Base-by-base conservation (phyloP, 148 eudicot genomes). In the Dysphania ambrosioides region DNA sequence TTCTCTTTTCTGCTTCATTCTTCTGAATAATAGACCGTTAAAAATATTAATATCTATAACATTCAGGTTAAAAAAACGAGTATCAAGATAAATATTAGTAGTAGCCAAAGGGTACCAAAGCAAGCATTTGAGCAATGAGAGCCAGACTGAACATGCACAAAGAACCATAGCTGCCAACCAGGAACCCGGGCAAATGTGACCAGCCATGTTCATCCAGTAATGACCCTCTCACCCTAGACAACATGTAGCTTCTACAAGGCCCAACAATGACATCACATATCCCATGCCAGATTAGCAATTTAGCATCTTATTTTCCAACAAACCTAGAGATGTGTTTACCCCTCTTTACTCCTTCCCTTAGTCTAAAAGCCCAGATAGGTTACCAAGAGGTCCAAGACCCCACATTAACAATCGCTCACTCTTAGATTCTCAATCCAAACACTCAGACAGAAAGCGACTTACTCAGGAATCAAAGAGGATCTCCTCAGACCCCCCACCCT, bases 1-100 rank as follows among this genome's bases (percentile, higher is more conserved):
- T 83, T 81, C 35, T 77, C 82, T 76, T 86, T 83, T 85, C 83
- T 29, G 62, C 82, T 66, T 90, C 89, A 60, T 92, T 89, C 97
- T 95, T 59, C 75, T 78, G 3, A 66, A 38, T 49, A n/a, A n/a
- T n/a, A n/a, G n/a, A n/a, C n/a, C n/a, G n/a, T n/a, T n/a, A n/a
- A n/a, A n/a, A n/a, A n/a, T n/a, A n/a, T n/a, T n/a, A n/a, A n/a
- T n/a, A n/a, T n/a, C n/a, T n/a, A n/a, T n/a, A n/a, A n/a, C 8
- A 32, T 18, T 21, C 10, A 53, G 58, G 58, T 53, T 4, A 53
- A 53, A 21, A n/a, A 24, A 53, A n/a, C 21, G 58, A 0, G 6
- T 53, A 53, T 53, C 21, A 9, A 53, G 58, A 53, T 53, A 23
- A 53, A 53, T 21, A 6, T 3, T 38, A 38, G 8, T 38, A 38